phyloP scores from a whole-genome alignment of 257 asterid species.

The Prunella vulgaris region DNA sequence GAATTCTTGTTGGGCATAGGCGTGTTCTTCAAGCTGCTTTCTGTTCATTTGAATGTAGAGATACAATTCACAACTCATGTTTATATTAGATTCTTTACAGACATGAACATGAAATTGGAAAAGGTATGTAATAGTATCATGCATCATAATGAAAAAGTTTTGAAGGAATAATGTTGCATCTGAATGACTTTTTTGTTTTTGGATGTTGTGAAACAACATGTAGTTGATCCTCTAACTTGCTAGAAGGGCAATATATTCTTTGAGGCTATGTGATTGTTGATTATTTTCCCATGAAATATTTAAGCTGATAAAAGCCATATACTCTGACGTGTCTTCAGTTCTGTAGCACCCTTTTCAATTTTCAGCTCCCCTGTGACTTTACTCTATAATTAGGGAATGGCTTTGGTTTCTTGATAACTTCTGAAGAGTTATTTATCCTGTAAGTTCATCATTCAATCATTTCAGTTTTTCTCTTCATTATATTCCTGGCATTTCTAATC shows the following conservation, averaged over 20 bases:
- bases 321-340: not conserved
- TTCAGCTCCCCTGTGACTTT: too few relatives aligned
- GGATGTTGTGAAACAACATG: not conserved
- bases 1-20: too few relatives aligned
- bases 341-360: not conserved
- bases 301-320: not conserved
- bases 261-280: not conserved
- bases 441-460: not conserved
- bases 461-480: not conserved
- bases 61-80: not conserved
- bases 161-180: too few relatives aligned
- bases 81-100: not conserved
- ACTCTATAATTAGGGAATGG: too few relatives aligned
- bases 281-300: not conserved
- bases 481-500: not conserved
- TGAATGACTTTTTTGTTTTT: too few relatives aligned
- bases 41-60: too few relatives aligned
- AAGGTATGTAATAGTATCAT: not conserved
- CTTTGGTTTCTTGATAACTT: not conserved
- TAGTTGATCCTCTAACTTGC: not conserved
- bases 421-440: constrained; percentile 3
- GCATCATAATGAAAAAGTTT: too few relatives aligned
- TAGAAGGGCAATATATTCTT: not conserved
- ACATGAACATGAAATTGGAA: not conserved
- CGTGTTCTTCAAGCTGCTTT: too few relatives aligned